These are phyloP conservation scores for Agaricus blazei DNA, from an alignment of 768 basidiomycete species.

Conservation along the genomic window DNA sequence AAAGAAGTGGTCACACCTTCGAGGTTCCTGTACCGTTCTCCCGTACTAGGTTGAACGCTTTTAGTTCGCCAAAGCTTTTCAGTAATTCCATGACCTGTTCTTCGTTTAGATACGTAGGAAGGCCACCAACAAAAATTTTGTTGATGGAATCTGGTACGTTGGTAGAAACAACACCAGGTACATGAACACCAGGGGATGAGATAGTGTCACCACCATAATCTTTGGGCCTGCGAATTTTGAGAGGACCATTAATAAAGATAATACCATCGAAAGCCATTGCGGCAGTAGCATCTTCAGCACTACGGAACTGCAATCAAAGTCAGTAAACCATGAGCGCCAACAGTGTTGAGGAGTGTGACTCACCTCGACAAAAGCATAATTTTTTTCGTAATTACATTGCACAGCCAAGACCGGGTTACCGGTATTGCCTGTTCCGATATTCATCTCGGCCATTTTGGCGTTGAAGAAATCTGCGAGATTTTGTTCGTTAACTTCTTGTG, in stretches of 20 bases:
- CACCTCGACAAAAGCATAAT: slow-evolving; percentile 98
- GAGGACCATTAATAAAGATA: slow-evolving; percentile 90
- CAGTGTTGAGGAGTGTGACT: not conserved
- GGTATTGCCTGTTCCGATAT: slow-evolving; percentile 74
- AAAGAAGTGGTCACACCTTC: slow-evolving; percentile 50
- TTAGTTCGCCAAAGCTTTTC: slow-evolving; percentile 95
- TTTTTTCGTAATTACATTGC: slow-evolving; percentile 98
- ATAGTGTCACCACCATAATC: slow-evolving; percentile 87
- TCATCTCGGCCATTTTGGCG: slow-evolving; percentile 90
- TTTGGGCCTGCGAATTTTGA: slow-evolving; percentile 96
- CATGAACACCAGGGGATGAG: slow-evolving; percentile 62
- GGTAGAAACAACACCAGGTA: slow-evolving; percentile 93
- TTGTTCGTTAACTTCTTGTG: slow-evolving; percentile 89
- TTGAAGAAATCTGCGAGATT: slow-evolving; percentile 95
- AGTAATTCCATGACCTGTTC: slow-evolving; percentile 98
- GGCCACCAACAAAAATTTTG: slow-evolving; percentile 95
- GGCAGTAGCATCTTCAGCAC: slow-evolving; percentile 91
- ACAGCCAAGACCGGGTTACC: slow-evolving; percentile 92
- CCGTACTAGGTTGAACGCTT: slow-evolving; percentile 96
- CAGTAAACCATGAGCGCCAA: slow-evolving; percentile 1
- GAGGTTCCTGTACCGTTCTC: slow-evolving; percentile 86
- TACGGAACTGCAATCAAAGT: slow-evolving; percentile 73
- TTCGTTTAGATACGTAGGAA: slow-evolving; percentile 94
- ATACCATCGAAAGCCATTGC: slow-evolving; percentile 98
- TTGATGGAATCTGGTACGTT: slow-evolving; percentile 97